Conservation (phyloP, 345 rosid species). For the Salix viminalis region DNA sequence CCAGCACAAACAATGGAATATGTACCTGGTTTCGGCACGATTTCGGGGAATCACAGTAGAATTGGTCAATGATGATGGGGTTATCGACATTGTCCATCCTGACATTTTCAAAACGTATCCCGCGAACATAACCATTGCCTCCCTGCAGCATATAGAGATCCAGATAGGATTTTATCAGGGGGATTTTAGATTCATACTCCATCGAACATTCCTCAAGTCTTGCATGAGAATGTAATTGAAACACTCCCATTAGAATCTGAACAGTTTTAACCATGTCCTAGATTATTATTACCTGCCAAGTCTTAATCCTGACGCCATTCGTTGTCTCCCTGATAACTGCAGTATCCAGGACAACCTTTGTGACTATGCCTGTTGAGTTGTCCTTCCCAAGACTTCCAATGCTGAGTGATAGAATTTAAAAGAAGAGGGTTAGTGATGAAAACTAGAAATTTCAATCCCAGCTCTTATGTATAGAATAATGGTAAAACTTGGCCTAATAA, state of each 20-base stretch:
- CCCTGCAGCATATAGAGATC: slow-evolving; percentile 44
- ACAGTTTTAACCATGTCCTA: background rate
- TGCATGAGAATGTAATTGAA: background rate
- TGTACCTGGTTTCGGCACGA: slow-evolving; percentile 77
- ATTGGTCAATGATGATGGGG: slow-evolving; percentile 90
- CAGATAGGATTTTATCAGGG: background rate
- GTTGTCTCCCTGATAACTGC: slow-evolving; percentile 70
- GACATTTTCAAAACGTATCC: slow-evolving; percentile 73
- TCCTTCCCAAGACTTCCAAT: slow-evolving; percentile 95
- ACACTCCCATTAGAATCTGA: background rate
- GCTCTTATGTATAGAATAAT: background rate
- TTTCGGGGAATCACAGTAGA: slow-evolving; percentile 90
- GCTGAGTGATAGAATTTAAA: slow-evolving; percentile 28
- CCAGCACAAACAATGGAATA: background rate
- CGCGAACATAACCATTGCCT: slow-evolving; percentile 86
- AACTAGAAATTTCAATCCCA: background rate
- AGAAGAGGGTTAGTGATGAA: too few relatives aligned
- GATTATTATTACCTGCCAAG: slow-evolving; percentile 86
- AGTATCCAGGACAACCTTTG: slow-evolving; percentile 84
- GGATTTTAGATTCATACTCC: background rate
- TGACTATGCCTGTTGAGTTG: slow-evolving; percentile 65
- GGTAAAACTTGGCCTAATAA: background rate
- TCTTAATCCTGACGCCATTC: slow-evolving; percentile 91
- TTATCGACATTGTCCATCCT: slow-evolving; percentile 74
- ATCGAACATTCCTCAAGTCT: background rate